Conservation (phyloP, 768 basidiomycete species). For the Pulveroboletus frians region DNA sequence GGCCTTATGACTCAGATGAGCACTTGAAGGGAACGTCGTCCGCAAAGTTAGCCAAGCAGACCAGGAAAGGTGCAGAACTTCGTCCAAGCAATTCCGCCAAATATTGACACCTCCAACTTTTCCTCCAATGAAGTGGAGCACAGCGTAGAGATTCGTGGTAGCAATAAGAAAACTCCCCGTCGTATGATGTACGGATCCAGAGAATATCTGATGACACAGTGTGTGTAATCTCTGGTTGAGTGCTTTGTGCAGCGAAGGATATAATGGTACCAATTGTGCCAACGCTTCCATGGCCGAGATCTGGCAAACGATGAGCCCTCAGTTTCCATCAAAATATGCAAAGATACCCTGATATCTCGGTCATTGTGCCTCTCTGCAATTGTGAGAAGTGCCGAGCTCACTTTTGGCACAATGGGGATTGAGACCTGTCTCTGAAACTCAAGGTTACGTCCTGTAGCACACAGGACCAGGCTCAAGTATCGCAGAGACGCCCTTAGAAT, state of each 20-base stretch:
- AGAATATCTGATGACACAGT: constrained; percentile 51
- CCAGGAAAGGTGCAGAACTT: constrained; percentile 63
- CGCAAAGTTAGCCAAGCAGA: constrained; percentile 53
- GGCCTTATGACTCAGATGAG: constrained; percentile 22
- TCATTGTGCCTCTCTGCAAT: constrained; percentile 50
- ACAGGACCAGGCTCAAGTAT: constrained; percentile 59
- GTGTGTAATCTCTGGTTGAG: constrained; percentile 48
- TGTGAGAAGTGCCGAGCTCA: constrained; percentile 51
- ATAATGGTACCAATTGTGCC: constrained; percentile 51
- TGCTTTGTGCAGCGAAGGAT: constrained; percentile 62
- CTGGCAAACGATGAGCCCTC: constrained; percentile 32
- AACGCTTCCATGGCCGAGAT: constrained; percentile 44
- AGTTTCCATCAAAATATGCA: not conserved
- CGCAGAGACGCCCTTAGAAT: constrained; percentile 59
- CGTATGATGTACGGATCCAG: constrained; percentile 45
- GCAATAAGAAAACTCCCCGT: constrained; percentile 38
- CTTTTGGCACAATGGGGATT: constrained; percentile 67
- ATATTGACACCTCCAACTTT: constrained; percentile 67
- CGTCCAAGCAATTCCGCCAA: constrained; percentile 75
- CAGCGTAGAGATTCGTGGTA: constrained; percentile 54
- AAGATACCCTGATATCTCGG: constrained; percentile 49
- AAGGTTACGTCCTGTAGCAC: constrained; percentile 50
- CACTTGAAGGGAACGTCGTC: constrained; percentile 49
- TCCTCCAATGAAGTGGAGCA: constrained; percentile 68
- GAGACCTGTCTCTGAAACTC: constrained; percentile 82